Percentiles rank a stretch among this genome's conserved stretches.
phyloP scores from a whole-genome alignment of 331 rosid genomes.

The Erythrophleum ivorense region DNA sequence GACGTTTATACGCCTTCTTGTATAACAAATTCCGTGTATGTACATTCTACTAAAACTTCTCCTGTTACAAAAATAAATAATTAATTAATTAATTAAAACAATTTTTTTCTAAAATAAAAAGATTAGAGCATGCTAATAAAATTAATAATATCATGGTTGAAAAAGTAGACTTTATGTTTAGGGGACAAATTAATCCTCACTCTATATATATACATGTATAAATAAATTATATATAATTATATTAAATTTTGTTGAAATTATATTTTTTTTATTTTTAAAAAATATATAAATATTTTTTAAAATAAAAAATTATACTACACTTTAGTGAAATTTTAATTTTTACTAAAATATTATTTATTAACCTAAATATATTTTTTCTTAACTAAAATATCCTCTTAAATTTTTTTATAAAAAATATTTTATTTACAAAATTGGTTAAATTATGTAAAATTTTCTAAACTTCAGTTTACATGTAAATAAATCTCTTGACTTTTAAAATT shows the following conservation, averaged over 20 bases:
- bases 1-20: constrained; percentile 38
- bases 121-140: no score
- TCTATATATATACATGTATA: not conserved
- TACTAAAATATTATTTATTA: not conserved
- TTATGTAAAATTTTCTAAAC: no score
- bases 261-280: not conserved
- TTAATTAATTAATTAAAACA: no score
- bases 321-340: not conserved
- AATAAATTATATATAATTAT: not conserved
- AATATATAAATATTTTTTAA: not conserved
- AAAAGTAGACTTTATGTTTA: not conserved
- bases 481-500: no score
- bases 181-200: not conserved
- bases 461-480: no score
- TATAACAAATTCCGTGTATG: not conserved
- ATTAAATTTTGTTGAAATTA: not conserved
- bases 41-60: not conserved
- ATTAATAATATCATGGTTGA: no score
- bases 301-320: not conserved
- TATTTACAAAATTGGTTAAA: no score
- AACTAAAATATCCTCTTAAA: not conserved
- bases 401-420: not conserved
- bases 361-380: not conserved
- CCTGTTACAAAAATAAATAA: not conserved
- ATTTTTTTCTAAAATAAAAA: no score